Percentiles rank a stretch among this genome's conserved stretches.
Conservation (phyloP, 2,329 filamentous ascomycete species). For the Calonectria montana region DNA sequence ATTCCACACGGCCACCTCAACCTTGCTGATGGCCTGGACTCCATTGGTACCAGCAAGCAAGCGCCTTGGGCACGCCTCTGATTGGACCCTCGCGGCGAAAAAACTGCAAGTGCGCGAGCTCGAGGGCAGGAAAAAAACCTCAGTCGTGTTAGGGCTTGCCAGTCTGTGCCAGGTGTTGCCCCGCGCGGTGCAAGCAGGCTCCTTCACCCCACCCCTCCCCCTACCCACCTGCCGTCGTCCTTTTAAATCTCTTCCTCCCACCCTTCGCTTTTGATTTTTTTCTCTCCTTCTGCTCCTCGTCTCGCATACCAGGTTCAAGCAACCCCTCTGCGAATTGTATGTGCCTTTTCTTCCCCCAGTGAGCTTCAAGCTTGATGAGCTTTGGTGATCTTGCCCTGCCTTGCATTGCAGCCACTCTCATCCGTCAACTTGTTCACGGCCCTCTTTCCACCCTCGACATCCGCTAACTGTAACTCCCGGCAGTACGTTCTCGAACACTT, state of each 20-base stretch:
- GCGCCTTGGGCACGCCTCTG: conserved; percentile 13
- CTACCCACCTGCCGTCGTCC: conserved; percentile 44
- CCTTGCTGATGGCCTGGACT: conserved; percentile 23
- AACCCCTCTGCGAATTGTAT: conserved; percentile 57
- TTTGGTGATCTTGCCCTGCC: conserved; percentile 20
- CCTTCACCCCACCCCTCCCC: conserved; percentile 39
- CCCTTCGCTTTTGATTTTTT: conserved; percentile 49
- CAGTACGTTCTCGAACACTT: conserved; percentile 41
- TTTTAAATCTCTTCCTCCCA: conserved; percentile 55
- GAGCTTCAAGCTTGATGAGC: neutral
- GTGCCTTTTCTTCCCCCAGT: conserved; percentile 32
- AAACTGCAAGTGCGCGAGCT: conserved; percentile 31
- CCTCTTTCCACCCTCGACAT: neutral
- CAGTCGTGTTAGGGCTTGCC: conserved; percentile 50
- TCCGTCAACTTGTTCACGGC: neutral
- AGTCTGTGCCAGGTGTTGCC: conserved; percentile 44
- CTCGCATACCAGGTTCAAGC: conserved; percentile 59
- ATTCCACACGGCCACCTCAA: conserved; percentile 32
- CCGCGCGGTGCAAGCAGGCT: conserved; percentile 46
- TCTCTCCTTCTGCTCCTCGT: conserved; percentile 54
- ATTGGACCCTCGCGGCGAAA: conserved; percentile 27
- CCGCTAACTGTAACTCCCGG: conserved; percentile 30
- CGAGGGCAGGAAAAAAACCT: conserved; percentile 41
- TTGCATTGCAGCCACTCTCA: conserved; percentile 11
- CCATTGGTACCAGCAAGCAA: conserved; percentile 23